Evolutionary conservation across 164 flowering plant species (phyloP), one percentile per base, ranked within the genome.

Genomic region (Aristolochia californica): DNA sequence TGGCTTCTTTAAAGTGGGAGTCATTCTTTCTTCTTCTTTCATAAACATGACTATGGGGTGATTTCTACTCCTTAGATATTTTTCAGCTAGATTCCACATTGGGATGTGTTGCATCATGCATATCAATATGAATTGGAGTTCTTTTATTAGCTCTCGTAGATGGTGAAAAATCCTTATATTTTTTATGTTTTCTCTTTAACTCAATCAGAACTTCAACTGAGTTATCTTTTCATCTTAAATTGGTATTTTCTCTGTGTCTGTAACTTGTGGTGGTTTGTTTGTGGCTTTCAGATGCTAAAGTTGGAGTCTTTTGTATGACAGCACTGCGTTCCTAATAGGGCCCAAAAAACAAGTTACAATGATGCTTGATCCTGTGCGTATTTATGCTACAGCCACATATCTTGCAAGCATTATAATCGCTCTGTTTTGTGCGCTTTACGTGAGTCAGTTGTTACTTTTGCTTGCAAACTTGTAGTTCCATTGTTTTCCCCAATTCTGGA

Each of bases 331-430:
- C 69, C 94, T 91, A 22, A 84, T 91, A 56, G 98, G 98, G 62
- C 96, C 98, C 28, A 81, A 85, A 65, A 69, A 90, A 63, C 98
- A 91, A 76, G 69, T 88, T 59, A 73, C 80, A 2, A 81, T 91
- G 98, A 91, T 91, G 96, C 87, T 91, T 73, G 98, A 91, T 63
- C 95, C 98, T 65, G 98, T 79, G 55, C 96, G 98, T 10, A 81
- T 91, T 5, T 91, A 85, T 69, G 98, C 98, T 45, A 91, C 98
- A 47, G 88, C 93, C 20, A 50, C 80, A 59, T 91, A 77, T 72
- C 72, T 85, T 68, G 94, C 88, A 12, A 85, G 94, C 56, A 81
- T 88, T 24, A 74, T 91, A 22, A 49, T 88, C 59, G 85, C 98
- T 20, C 77, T 91, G 40, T 80, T 91, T 68, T 84, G 85, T 75